phyloP scores from a whole-genome alignment of 2,329 filamentous ascomycete species.

The Nothopassalora personata region DNA sequence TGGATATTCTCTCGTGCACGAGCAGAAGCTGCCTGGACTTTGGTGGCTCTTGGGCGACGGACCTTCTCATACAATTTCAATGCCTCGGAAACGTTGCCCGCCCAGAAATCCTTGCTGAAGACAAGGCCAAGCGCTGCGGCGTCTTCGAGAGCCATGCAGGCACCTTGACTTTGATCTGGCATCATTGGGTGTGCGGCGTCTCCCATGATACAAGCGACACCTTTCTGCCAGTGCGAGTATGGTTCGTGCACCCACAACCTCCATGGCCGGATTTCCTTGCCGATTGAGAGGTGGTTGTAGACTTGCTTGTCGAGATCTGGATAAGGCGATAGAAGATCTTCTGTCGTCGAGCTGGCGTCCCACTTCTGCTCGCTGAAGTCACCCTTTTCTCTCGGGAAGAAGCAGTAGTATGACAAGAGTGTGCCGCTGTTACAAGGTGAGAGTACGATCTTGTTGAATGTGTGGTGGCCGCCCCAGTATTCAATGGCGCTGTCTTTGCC shows the following conservation, averaged over 20 bases:
- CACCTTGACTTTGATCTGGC: constrained; percentile 64
- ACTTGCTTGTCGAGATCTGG: constrained; percentile 57
- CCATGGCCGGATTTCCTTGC: constrained; percentile 61
- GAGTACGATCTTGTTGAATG: constrained; percentile 62
- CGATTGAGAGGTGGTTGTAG: constrained; percentile 53
- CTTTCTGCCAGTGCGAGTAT: constrained; percentile 54
- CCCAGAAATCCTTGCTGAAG: constrained; percentile 47
- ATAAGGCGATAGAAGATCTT: constrained; percentile 55
- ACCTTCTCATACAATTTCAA: constrained; percentile 35
- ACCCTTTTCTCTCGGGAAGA: constrained; percentile 56
- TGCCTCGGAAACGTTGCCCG: constrained; percentile 30
- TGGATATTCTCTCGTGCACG: constrained; percentile 37
- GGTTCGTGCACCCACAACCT: constrained; percentile 60
- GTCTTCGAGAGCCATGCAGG: constrained; percentile 65
- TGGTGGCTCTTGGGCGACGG: constrained; percentile 35
- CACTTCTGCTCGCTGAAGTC: constrained; percentile 59
- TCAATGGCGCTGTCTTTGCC: constrained; percentile 57
- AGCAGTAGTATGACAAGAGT: constrained; percentile 64
- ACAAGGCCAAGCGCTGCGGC: constrained; percentile 58
- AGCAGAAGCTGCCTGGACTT: constrained; percentile 34
- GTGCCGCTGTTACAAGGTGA: constrained; percentile 63
- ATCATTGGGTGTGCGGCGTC: constrained; percentile 62
- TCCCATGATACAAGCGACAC: constrained; percentile 54
- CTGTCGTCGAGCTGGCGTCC: constrained; percentile 49
- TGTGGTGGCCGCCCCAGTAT: constrained; percentile 65